phyloP scores from a whole-genome alignment of 805 yeast genomes.

The Lipomyces lipofer region DNA sequence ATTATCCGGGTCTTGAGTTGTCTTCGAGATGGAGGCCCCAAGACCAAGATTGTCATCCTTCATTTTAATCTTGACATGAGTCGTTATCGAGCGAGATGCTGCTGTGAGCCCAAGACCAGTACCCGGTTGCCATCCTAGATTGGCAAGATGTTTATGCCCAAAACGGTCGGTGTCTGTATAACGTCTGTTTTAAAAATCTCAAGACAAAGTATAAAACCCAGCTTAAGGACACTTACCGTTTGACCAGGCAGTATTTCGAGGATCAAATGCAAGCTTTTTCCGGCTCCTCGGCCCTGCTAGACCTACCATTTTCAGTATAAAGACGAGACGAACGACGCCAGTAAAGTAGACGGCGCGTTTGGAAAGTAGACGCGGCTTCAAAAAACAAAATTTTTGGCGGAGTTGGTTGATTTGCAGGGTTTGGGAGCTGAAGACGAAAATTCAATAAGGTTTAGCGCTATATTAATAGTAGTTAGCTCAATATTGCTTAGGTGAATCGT shows the following conservation, averaged over 20 bases:
- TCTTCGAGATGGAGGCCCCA: slow-evolving; percentile 61
- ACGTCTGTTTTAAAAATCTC: neutral
- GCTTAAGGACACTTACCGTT: slow-evolving; percentile 49
- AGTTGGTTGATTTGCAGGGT: too few relatives aligned
- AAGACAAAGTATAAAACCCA: neutral
- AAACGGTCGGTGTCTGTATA: slow-evolving; percentile 59
- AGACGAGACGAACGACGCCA: too few relatives aligned
- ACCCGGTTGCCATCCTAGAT: slow-evolving; percentile 92
- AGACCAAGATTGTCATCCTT: slow-evolving; percentile 84
- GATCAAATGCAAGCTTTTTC: slow-evolving; percentile 87
- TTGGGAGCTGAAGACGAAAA: too few relatives aligned
- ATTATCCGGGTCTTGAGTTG: slow-evolving; percentile 62
- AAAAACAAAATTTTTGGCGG: too few relatives aligned
- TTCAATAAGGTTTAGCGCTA: too few relatives aligned
- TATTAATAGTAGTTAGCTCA: too few relatives aligned
- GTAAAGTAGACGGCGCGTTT: too few relatives aligned
- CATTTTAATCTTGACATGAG: slow-evolving; percentile 78
- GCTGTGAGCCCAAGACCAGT: slow-evolving; percentile 69
- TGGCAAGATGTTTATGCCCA: slow-evolving; percentile 82
- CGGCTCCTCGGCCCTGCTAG: slow-evolving; percentile 66
- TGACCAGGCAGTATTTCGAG: slow-evolving; percentile 93
- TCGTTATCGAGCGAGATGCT: slow-evolving; percentile 56
- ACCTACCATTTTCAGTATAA: slow-evolving; percentile 41
- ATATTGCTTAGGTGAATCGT: too few relatives aligned
- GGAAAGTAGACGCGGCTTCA: too few relatives aligned